Base-by-base conservation (phyloP, 192 early-diverging fungal species). In the Backusella macrospora region DNA sequence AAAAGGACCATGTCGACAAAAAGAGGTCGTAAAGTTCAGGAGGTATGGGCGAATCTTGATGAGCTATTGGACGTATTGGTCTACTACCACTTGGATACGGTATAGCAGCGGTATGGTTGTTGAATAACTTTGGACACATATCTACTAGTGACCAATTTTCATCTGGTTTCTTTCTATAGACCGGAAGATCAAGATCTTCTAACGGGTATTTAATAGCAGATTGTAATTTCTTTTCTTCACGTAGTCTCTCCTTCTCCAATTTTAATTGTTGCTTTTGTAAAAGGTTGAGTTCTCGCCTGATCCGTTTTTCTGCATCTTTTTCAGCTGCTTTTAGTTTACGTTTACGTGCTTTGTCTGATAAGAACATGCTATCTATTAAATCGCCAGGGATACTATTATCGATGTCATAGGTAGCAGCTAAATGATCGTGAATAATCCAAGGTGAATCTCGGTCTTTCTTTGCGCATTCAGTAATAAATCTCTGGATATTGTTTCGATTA, bases 171-270 rank as follows among this genome's bases (percentile, higher is more conserved):
- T 74, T 80, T 12, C 78, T 38, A 68, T 80, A 80, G 18, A 80
- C 76, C 1, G 74, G 81, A 29, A 93, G 80, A 26, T 94, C 93
- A 47, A 94, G 74, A 81, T 98, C 95, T 65, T 98, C 95, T 4
- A 93, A 89, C 5, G 96, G 96, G 70, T 91, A 93, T 72, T 90
- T 90, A 48, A 92, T 81, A 15, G 78, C 68, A 21, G 70, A 49
- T 52, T 83, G 86, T 37, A 69, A 65, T 7, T 44, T 76, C 44
- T 42, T 76, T 79, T 74, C 80, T 47, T 77, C 74, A 16, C 80
- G 48, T 26, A 45, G 75, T 37, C 46, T 73, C 77, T 76, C 80
- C 66, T 77, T 67, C 38, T 73, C 77, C 21, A 64, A 46, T 48
- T 73, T 76, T 47, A 69, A 14, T 55, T 37, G 23, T 75, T 69